These are phyloP conservation scores for Pythium scleroteichum DNA, from an alignment of 352 stramenopile genomes.

Conservation along the genomic window DNA sequence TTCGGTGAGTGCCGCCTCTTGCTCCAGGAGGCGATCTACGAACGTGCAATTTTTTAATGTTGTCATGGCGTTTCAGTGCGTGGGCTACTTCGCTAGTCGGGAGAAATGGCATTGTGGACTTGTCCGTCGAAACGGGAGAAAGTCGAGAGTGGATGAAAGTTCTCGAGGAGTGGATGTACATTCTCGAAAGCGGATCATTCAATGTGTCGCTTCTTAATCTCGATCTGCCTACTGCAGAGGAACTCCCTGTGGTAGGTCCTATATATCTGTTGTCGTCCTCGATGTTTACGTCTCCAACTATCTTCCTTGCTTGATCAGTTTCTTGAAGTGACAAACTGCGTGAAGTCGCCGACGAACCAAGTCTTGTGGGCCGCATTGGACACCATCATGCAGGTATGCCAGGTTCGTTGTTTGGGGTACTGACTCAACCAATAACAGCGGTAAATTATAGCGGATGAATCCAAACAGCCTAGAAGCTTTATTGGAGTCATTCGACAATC, in stretches of 20 bases:
- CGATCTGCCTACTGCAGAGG: constrained; percentile 66
- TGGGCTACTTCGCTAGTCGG: constrained; percentile 64
- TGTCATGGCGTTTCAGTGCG: constrained; percentile 31
- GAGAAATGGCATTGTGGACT: constrained; percentile 49
- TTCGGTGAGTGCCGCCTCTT: constrained; percentile 47
- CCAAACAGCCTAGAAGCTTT: constrained; percentile 73
- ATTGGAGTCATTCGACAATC: constrained; percentile 84
- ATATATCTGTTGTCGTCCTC: too few relatives aligned
- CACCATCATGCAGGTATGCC: constrained; percentile 75
- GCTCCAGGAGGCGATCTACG: too few relatives aligned
- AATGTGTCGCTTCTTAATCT: constrained; percentile 68
- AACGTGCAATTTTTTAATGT: too few relatives aligned
- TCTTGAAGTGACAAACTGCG: constrained; percentile 65
- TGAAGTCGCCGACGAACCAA: constrained; percentile 78
- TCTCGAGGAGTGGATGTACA: constrained; percentile 88
- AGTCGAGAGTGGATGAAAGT: constrained; percentile 63
- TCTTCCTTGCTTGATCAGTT: constrained; percentile 40
- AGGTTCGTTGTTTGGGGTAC: neutral
- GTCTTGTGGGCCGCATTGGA: constrained; percentile 83
- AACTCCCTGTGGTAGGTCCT: constrained; percentile 57
- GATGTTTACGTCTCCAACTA: too few relatives aligned
- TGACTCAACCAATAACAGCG: neutral
- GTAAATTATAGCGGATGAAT: constrained; percentile 63
- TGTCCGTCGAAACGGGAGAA: constrained; percentile 42
- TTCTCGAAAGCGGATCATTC: constrained; percentile 78